Percentiles rank a stretch among this genome's conserved stretches.
Conservation (phyloP, 768 basidiomycete species). For the Tylopilus subfusipes region DNA sequence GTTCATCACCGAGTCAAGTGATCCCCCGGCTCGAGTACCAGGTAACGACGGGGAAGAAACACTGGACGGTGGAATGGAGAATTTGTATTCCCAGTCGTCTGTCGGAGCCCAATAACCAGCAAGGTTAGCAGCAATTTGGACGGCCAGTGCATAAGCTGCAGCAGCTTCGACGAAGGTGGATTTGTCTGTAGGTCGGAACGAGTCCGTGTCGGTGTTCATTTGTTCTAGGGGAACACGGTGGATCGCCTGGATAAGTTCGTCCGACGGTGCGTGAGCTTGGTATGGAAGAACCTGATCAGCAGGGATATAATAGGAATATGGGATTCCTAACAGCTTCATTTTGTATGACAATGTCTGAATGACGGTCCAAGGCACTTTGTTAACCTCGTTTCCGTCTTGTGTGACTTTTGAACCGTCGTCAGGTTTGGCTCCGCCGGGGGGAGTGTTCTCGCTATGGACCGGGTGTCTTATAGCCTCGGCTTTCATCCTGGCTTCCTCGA, state of each 20-base stretch:
- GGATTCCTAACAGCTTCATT: constrained; percentile 62
- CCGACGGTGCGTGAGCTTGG: constrained; percentile 58
- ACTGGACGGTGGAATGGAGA: constrained; percentile 36
- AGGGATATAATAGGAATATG: constrained; percentile 43
- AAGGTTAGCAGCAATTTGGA: constrained; percentile 65
- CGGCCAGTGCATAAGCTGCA: constrained; percentile 63
- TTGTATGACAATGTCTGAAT: constrained; percentile 62
- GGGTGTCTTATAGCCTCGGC: constrained; percentile 37
- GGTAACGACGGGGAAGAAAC: constrained; percentile 10
- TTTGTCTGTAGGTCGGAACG: constrained; percentile 47
- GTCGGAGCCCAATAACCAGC: constrained; percentile 68
- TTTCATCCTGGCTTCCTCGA: constrained; percentile 55
- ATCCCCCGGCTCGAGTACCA: constrained; percentile 13
- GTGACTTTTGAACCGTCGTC: neutral
- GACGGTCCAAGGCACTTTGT: constrained; percentile 51
- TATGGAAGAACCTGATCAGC: constrained; percentile 71
- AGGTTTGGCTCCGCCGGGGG: neutral
- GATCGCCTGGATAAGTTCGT: constrained; percentile 50
- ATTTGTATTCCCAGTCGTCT: constrained; percentile 67
- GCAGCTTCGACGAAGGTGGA: constrained; percentile 48
- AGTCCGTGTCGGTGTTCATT: constrained; percentile 43
- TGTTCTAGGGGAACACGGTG: constrained; percentile 40
- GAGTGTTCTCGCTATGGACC: neutral
- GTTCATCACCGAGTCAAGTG: constrained; percentile 45
- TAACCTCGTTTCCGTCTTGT: constrained; percentile 17